A percentile compares a stretch with the other conserved stretches of the same genome.
phyloP scores from a whole-genome alignment of 2,329 filamentous ascomycete genomes.

The Colletotrichum chrysophilum region DNA sequence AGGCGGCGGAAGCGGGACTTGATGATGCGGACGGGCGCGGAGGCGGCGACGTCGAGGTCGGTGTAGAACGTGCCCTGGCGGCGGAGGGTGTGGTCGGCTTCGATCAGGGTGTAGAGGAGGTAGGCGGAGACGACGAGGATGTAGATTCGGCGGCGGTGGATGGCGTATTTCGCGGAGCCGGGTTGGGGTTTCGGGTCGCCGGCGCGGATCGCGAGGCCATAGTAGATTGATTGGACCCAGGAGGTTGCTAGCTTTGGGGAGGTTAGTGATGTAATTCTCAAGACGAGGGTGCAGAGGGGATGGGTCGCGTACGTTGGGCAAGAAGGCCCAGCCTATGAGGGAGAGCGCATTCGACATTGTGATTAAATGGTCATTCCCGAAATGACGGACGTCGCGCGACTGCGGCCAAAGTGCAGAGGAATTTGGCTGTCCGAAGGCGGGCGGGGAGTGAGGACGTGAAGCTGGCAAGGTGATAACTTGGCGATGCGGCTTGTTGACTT shows the following conservation, averaged over 20 bases:
- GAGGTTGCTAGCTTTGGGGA: slow-evolving; percentile 72
- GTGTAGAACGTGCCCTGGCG: slow-evolving; percentile 78
- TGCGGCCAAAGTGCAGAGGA: not conserved
- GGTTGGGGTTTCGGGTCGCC: slow-evolving; percentile 80
- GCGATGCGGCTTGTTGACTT: not conserved
- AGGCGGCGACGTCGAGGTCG: slow-evolving; percentile 72
- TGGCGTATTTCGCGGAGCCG: slow-evolving; percentile 69
- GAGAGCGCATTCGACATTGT: slow-evolving; percentile 53
- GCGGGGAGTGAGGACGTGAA: not conserved
- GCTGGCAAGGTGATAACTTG: not conserved
- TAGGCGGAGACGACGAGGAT: slow-evolving; percentile 83
- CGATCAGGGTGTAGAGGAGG: slow-evolving; percentile 90
- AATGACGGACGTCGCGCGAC: not conserved
- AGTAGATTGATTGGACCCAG: slow-evolving; percentile 82
- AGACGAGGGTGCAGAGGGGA: not conserved
- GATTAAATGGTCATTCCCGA: not conserved
- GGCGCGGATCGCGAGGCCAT: slow-evolving; percentile 86
- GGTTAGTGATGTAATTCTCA: not conserved
- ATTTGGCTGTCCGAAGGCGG: not conserved
- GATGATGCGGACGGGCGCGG: slow-evolving; percentile 69
- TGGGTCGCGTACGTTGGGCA: slow-evolving; percentile 51
- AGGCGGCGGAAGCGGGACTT: slow-evolving; percentile 86
- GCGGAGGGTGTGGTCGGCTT: slow-evolving; percentile 83
- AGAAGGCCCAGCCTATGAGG: slow-evolving; percentile 61
- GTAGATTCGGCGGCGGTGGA: slow-evolving; percentile 83